Evolutionary conservation across 306 rosid genomes (phyloP).

Genomic region (Chamaecrista fasciculata): DNA sequence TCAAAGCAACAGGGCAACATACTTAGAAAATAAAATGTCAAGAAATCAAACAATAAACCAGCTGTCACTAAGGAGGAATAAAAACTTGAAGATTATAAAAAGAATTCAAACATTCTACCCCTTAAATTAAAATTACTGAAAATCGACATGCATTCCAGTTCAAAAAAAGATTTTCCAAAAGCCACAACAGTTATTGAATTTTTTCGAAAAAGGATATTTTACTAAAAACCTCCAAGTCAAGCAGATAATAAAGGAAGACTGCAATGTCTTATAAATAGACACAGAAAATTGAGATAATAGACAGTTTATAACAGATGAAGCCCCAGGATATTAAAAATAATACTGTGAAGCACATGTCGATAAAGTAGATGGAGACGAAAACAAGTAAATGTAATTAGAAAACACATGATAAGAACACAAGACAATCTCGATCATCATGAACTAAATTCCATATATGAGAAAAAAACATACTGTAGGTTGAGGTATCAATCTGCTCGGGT

Average conservation of each 20-base stretch:
- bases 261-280: background rate
- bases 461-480: constrained; percentile 68
- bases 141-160: too few relatives aligned
- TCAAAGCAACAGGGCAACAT: background rate
- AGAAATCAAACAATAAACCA: background rate
- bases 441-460: background rate
- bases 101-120: background rate
- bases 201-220: too few relatives aligned
- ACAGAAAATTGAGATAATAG: background rate
- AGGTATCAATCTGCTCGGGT: constrained; percentile 86
- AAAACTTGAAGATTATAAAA: background rate
- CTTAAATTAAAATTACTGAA: background rate
- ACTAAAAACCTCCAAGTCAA: background rate
- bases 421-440: background rate
- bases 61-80: background rate
- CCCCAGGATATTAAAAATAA: background rate
- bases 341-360: background rate
- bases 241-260: background rate
- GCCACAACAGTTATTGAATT: too few relatives aligned
- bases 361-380: background rate
- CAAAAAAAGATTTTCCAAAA: background rate
- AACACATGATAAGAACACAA: background rate
- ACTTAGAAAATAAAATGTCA: background rate
- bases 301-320: background rate
- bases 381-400: background rate